Evolutionary conservation across 345 rosid genomes (phyloP).

Genomic region (Nephelium lappaceum): DNA sequence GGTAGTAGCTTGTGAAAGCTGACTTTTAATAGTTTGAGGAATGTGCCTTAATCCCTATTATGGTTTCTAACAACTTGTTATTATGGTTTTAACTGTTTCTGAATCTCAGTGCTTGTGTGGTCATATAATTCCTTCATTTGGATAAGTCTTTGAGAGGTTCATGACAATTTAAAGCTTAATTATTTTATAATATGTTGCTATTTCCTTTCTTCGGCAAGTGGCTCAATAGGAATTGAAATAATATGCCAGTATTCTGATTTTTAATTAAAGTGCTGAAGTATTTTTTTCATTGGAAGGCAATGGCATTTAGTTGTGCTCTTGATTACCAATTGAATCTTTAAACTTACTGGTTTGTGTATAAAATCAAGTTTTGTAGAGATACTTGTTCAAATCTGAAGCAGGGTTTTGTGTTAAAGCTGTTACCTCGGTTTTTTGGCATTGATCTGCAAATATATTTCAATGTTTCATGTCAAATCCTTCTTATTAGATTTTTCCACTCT

Average conservation of each 20-base stretch:
- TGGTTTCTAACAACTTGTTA: too few species aligned
- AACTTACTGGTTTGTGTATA: neutral
- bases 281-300: neutral
- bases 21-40: neutral
- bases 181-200: neutral
- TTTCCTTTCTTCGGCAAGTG: neutral
- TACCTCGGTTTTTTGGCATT: neutral
- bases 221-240: neutral
- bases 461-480: neutral
- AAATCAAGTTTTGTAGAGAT: neutral
- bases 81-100: neutral
- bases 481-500: neutral
- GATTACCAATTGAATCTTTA: neutral
- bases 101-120: neutral
- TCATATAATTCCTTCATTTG: neutral
- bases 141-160: neutral
- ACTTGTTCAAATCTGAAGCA: neutral
- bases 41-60: neutral
- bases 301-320: neutral
- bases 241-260: neutral
- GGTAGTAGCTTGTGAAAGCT: conserved; percentile 3
- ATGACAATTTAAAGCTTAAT: neutral
- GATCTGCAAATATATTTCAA: neutral
- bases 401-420: neutral
- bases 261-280: neutral